These are phyloP conservation scores for Striga asiatica DNA, from an alignment of 257 asterid species.

Conservation along the genomic window DNA sequence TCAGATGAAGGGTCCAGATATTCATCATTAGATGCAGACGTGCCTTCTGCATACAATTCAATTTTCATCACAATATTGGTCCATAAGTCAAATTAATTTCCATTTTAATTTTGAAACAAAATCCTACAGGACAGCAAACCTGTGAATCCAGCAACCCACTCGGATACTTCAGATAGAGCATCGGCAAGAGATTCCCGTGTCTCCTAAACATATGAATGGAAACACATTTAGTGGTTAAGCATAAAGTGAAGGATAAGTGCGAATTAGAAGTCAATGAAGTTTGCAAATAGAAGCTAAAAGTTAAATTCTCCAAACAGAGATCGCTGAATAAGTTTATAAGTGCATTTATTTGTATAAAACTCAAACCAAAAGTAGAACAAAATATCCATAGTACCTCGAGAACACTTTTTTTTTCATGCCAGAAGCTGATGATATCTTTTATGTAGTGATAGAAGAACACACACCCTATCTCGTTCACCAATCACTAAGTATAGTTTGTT, in stretches of 20 bases:
- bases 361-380: no score
- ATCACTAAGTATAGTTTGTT: no score
- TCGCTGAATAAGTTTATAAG: no score
- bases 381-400: no score
- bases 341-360: no score
- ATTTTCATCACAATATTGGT: background rate
- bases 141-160: constrained; percentile 56
- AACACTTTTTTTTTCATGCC: no score
- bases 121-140: constrained; percentile 25
- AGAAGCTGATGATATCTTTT: no score
- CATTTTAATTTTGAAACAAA: background rate
- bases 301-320: no score
- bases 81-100: background rate
- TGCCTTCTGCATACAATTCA: constrained; percentile 10
- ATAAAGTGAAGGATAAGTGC: background rate
- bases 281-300: no score
- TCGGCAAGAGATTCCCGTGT: constrained; percentile 38
- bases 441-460: no score
- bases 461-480: no score
- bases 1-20: constrained; percentile 67
- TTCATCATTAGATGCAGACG: constrained; percentile 28
- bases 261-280: no score
- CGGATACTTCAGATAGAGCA: constrained; percentile 36
- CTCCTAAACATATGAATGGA: constrained; percentile 33
- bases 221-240: background rate